These are phyloP conservation scores for Saccharomyces jurei DNA, from an alignment of 805 yeast species.

Conservation along the genomic window DNA sequence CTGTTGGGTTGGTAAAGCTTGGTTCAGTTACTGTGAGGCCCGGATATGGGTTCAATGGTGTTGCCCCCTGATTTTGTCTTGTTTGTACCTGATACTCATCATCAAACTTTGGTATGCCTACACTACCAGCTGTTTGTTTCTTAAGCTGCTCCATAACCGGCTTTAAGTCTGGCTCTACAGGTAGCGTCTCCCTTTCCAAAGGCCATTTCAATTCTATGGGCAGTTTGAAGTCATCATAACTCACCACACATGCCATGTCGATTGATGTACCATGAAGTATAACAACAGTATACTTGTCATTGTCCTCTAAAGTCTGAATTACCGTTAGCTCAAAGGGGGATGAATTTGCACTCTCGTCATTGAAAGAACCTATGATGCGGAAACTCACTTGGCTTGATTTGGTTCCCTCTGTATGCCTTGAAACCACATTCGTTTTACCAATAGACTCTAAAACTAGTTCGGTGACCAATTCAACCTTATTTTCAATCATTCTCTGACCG, in stretches of 20 bases:
- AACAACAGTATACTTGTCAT: background rate
- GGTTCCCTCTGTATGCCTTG: background rate
- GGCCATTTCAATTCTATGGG: background rate
- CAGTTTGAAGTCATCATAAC: background rate
- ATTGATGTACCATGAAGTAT: background rate
- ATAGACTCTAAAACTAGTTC: constrained; percentile 5
- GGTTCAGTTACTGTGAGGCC: constrained; percentile 4
- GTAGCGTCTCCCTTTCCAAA: background rate
- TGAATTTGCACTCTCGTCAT: background rate
- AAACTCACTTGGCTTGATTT: background rate
- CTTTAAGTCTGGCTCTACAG: background rate
- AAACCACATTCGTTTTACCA: constrained; percentile 1
- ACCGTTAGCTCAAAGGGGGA: background rate
- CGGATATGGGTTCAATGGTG: constrained; percentile 1
- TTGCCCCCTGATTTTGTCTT: background rate
- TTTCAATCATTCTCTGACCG: constrained; percentile 1
- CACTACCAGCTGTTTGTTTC: constrained; percentile 10
- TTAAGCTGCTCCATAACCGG: background rate
- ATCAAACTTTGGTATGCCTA: constrained; percentile 30
- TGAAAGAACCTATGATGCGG: background rate
- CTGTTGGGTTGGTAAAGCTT: background rate
- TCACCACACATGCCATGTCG: background rate
- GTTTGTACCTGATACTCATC: constrained; percentile 25
- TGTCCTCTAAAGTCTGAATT: background rate
- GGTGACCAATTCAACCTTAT: constrained; percentile 6